Percentiles rank a stretch among this genome's conserved stretches.
Evolutionary conservation across 306 rosid species (phyloP).

Genomic region (Gleditsia sinensis): DNA sequence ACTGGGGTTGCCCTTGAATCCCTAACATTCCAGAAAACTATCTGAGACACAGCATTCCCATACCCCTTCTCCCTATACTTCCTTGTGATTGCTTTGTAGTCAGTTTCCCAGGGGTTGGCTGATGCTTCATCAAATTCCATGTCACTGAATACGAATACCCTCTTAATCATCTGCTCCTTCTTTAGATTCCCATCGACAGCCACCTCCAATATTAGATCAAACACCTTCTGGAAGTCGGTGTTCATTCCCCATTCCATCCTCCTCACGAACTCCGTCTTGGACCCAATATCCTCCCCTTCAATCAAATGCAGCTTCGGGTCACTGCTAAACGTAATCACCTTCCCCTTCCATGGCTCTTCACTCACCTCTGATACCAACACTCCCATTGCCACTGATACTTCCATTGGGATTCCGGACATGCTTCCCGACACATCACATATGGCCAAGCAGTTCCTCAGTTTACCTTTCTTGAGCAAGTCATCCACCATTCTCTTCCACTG

Average conservation of each 20-base stretch:
- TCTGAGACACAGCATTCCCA: conserved; percentile 35
- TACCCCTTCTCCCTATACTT: conserved; percentile 33
- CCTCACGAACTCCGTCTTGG: conserved; percentile 27
- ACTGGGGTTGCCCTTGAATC: conserved; percentile 34
- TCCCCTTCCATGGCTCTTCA: conserved; percentile 55
- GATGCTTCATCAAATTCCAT: conserved; percentile 52
- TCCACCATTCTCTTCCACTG: conserved; percentile 48
- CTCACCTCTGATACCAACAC: conserved; percentile 44
- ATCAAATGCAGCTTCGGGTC: conserved; percentile 43
- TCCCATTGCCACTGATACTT: conserved; percentile 44
- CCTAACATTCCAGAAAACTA: conserved; percentile 50
- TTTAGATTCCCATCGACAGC: conserved; percentile 37
- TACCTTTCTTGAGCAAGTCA: conserved; percentile 39
- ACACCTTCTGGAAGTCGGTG: conserved; percentile 47
- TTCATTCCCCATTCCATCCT: conserved; percentile 1
- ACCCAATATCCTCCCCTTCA: conserved; percentile 21
- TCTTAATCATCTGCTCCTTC: conserved; percentile 41
- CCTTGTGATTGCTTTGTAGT: conserved; percentile 35
- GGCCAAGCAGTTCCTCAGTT: conserved; percentile 40
- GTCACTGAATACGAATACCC: conserved; percentile 44
- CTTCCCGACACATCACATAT: conserved; percentile 49
- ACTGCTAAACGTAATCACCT: conserved; percentile 37
- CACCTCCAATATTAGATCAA: conserved; percentile 42
- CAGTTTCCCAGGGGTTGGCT: conserved; percentile 28
- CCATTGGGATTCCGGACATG: conserved; percentile 40